Conservation (phyloP, 1,284 basidiomycete species). For the Pascua guehoae region DNA sequence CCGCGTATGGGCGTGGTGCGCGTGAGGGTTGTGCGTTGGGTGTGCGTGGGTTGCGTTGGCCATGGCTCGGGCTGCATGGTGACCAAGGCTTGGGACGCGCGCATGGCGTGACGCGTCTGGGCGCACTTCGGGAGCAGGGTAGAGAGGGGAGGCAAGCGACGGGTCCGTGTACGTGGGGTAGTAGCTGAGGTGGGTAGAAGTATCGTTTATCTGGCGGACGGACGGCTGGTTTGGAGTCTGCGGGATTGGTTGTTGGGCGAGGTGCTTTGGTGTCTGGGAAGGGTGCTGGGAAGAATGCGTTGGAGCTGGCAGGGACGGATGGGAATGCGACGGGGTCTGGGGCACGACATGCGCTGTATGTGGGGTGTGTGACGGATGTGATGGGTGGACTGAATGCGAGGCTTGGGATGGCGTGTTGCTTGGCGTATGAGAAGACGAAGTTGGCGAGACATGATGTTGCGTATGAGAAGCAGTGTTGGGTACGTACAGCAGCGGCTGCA, state of each 20-base stretch:
- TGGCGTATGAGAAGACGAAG: no score
- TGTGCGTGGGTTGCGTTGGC: not conserved
- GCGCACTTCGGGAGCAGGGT: slow-evolving; percentile 3
- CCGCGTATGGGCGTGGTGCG: not conserved
- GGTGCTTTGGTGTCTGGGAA: not conserved
- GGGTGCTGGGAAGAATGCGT: not conserved
- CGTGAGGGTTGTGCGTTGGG: not conserved
- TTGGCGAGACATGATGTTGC: no score
- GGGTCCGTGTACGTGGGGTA: slow-evolving; percentile 11
- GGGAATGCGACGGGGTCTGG: not conserved
- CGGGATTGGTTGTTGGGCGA: not conserved
- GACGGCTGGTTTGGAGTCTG: no score
- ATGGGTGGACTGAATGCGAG: no score
- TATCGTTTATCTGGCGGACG: no score
- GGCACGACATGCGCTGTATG: not conserved
- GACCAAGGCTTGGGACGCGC: not conserved
- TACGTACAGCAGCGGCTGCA: no score
- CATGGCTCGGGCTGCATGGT: not conserved
- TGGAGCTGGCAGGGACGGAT: slow-evolving; percentile 1
- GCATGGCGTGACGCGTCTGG: slow-evolving; percentile 3
- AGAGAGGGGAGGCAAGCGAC: slow-evolving; percentile 11
- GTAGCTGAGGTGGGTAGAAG: slow-evolving; percentile 1
- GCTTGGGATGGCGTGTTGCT: no score
- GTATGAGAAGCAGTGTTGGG: no score
- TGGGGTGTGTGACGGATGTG: no score